Evolutionary conservation across 2,329 filamentous ascomycete species (phyloP).

Genomic region (Xylaria sp.): DNA sequence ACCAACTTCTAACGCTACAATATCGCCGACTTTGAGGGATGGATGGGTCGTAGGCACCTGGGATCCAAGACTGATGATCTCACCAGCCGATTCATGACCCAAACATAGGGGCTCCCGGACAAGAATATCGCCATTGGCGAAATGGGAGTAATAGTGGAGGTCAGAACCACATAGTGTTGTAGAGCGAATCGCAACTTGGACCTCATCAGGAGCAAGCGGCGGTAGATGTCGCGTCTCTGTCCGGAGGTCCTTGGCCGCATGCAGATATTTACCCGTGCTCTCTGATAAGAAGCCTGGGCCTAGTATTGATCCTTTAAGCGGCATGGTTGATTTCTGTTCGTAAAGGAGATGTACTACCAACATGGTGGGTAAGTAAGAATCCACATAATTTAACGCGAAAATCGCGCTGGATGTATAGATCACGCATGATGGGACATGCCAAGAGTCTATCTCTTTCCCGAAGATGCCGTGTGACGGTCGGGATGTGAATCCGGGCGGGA

Average conservation of each 20-base stretch:
- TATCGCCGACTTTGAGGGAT: conserved; percentile 1
- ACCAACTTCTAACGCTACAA: conserved; percentile 6
- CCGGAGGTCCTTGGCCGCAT: conserved; percentile 4
- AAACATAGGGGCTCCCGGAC: conserved; percentile 10
- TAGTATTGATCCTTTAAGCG: not conserved
- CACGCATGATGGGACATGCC: no score
- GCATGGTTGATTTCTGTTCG: not conserved
- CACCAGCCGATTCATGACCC: conserved; percentile 12
- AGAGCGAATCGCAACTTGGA: conserved; percentile 10
- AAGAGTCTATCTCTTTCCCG: no score
- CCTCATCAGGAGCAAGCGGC: conserved; percentile 1
- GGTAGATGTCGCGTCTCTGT: not conserved
- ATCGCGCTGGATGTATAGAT: no score
- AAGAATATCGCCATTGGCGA: conserved; percentile 12
- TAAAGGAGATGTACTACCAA: no score
- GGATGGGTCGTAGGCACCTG: not conserved
- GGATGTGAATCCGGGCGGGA: no score
- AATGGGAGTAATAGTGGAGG: conserved; percentile 22
- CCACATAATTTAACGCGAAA: not conserved
- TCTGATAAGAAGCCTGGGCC: not conserved
- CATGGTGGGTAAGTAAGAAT: not conserved
- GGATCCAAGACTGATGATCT: not conserved
- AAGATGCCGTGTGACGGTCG: no score
- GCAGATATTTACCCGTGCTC: conserved; percentile 11
- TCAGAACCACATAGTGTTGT: conserved; percentile 16